Evolutionary conservation across 2,329 filamentous ascomycete genomes (phyloP), one percentile per base, ranked within the genome.

Genomic region (Neocucurbitaria cava): DNA sequence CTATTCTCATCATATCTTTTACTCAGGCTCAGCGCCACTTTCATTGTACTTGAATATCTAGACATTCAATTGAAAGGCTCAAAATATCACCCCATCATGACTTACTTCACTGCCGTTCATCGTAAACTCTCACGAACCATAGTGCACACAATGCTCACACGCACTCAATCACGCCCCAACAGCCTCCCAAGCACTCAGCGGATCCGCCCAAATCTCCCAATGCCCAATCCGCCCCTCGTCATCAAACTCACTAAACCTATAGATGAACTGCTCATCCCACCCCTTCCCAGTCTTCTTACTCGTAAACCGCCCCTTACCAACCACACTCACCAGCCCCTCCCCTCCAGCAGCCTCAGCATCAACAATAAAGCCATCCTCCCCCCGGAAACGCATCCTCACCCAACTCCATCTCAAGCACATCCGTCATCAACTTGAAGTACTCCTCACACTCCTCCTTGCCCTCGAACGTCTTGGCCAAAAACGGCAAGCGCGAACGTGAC

Each of bases 141-240:
- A 35, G 5, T n/a, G 5, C 31, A 35, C 13, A 35, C 15, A 5
- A 42, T 31, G 17, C 15, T 33, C 18, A 36, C 15, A 7, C 3
- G 35, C 5, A 2, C 13, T 46, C 17, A 2, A 5, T 46, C 17
- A 64, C 47, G 60, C 67, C 13, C 61, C 68, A 57, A 72, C 75
- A 51, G 76, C 77, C 23, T 71, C 67, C 77, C 76, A 79, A 30
- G 77, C 77, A 56, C 74, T 77, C 51, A 78, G 58, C 11, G 75
- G 75, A 69, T 79, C 77, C 13, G 75, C 76, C 77, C 77, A 79
- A 46, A 79, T 77, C 62, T 79, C 76, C 75, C 76, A 78, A 59
- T 74, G 68, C 24, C 75, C 77, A 55, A 79, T 74, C 63, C 58
- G 75, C 0, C 74, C 75, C 17, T 73, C 56, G 6, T 62, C 62